Evolutionary conservation across 148 eudicot species (phyloP).

Genomic region (Tetragonia tetragonoides): DNA sequence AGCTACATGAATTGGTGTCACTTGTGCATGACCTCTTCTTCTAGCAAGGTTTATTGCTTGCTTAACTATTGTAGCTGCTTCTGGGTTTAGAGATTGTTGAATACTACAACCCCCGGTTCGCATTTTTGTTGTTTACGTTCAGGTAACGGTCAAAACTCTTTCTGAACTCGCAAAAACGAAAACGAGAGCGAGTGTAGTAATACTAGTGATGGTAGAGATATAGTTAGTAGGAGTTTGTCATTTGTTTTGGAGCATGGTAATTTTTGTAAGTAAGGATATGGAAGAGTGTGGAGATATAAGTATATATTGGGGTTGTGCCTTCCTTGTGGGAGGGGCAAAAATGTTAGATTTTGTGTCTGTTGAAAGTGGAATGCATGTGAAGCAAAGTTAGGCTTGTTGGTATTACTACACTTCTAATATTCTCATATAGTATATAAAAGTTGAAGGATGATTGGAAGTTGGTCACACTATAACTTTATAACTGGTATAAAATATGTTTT

Average conservation of each 20-base stretch:
- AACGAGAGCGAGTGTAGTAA: conserved; percentile 16
- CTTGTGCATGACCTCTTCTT: conserved; percentile 84
- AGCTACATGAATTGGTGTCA: conserved; percentile 87
- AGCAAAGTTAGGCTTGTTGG: conserved; percentile 45
- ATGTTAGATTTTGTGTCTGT: conserved; percentile 45
- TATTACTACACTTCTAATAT: not conserved
- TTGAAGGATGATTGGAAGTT: conserved; percentile 33
- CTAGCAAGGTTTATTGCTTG: conserved; percentile 76
- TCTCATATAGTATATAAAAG: conserved; percentile 28
- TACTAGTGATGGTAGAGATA: not conserved
- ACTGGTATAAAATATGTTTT: not conserved
- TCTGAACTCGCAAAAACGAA: not conserved
- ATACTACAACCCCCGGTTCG: conserved; percentile 63
- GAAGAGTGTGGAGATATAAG: conserved; percentile 22
- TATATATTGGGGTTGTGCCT: conserved; percentile 55
- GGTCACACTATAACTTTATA: conserved; percentile 36
- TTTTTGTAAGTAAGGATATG: conserved; percentile 15
- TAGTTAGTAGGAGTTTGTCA: conserved; percentile 6
- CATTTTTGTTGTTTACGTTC: conserved; percentile 31
- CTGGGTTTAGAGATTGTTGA: conserved; percentile 73
- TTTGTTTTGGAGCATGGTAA: conserved; percentile 1
- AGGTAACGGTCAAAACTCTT: not conserved
- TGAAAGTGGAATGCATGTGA: conserved; percentile 86
- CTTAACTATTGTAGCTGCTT: conserved; percentile 61
- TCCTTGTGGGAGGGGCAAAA: conserved; percentile 63